Conservation (phyloP, 2,329 filamentous ascomycete species). For the Rutstroemia sp. region DNA sequence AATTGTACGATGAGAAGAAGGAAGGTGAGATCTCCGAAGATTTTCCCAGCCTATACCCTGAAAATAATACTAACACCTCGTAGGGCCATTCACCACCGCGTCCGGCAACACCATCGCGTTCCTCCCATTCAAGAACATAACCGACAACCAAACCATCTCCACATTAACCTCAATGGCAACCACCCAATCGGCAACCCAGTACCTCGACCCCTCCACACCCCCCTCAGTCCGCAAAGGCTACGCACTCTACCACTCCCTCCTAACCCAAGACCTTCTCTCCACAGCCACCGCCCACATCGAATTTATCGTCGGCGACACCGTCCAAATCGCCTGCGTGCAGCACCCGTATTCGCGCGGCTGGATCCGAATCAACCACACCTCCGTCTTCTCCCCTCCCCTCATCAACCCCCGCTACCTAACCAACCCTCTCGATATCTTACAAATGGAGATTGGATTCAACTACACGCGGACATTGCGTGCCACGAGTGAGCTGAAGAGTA, state of each 20-base stretch:
- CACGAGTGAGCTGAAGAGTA: background rate
- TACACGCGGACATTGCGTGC: conserved; percentile 6
- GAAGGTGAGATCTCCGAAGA: background rate
- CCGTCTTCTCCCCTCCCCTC: conserved; percentile 28
- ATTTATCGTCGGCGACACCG: background rate
- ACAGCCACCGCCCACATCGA: background rate
- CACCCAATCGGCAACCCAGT: background rate
- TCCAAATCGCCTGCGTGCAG: conserved; percentile 26
- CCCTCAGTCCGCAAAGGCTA: background rate
- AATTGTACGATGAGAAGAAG: conserved; percentile 3
- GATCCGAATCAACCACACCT: conserved; percentile 39
- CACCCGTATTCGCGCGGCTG: conserved; percentile 47
- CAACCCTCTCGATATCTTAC: conserved; percentile 33
- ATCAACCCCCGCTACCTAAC: conserved; percentile 37
- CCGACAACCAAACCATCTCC: background rate
- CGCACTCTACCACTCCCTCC: background rate
- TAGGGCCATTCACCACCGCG: conserved; percentile 7
- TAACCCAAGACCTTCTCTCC: background rate
- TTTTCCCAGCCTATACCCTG: background rate
- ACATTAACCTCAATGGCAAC: background rate
- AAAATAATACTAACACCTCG: background rate
- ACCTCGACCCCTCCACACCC: background rate
- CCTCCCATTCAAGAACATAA: background rate
- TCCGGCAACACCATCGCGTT: background rate
- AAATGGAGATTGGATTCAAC: background rate